Base-by-base conservation (phyloP, 1,284 basidiomycete species). In the Irpex sp. region DNA sequence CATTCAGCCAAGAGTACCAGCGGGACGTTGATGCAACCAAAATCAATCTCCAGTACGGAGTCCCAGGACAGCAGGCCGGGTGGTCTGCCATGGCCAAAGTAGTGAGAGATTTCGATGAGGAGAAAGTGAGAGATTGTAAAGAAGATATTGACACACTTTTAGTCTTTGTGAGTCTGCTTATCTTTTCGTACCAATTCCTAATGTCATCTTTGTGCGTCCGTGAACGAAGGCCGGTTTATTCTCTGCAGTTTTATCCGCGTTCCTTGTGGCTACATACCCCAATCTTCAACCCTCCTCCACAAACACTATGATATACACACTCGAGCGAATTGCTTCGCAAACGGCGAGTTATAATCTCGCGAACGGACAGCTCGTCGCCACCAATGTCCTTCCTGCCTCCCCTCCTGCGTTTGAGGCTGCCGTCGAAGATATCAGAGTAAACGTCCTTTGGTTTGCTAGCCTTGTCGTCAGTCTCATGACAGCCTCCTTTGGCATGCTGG, bases 381-480 rank as follows among this genome's bases (percentile, higher is more conserved):
- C 11, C 58, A 11, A 4, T 21, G 11, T 31, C 17, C 9, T 49
- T 46, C 43, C 3, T 4, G 13, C 26, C 7, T n/a, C 26, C 9
- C 47, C 21, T 9, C 13, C n/a, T 19, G 11, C 31, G 26, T 59
- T 59, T n/a, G 36, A 21, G 31, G 21, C 31, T 5, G 35, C 58
- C 7, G 5, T 37, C 4, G 37, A 50, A 35, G 58, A 43, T 13
- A 4, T 51, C 9, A 43, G 58, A 7, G 59, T 60, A 15, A 60
- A 60, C 21, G 51, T 21, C 9, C 50, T 60, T 1, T 60, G 59
- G 59, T 60, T 60, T 37, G 59, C 59, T 4, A 60, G 59, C 36
- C 51, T 60, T 8, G 26, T 60, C 4, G 5, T 54, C 6, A 60
- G 59, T 53, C 39, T 60, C 2, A 53, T 53, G n/a, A 60, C 50